phyloP scores from a whole-genome alignment of 805 yeast genomes.

The Saccharomycopsis lassenensis region DNA sequence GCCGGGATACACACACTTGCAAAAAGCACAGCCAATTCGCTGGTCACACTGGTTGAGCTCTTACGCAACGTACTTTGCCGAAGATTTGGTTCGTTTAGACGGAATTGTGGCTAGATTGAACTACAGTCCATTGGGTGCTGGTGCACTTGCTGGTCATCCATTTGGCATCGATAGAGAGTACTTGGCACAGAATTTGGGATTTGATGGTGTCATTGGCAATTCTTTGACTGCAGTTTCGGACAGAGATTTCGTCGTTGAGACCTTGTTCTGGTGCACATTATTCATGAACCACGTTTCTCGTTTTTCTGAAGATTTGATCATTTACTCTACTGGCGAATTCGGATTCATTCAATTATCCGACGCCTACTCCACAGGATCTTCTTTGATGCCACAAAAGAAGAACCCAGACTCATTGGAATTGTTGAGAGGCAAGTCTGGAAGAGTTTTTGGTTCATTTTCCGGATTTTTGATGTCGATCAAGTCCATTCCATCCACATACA shows the following conservation, averaged over 20 bases:
- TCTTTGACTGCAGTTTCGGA: conserved; percentile 95
- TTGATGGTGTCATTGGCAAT: conserved; percentile 82
- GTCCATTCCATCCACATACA: conserved; percentile 96
- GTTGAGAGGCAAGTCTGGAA: conserved; percentile 92
- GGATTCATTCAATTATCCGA: conserved; percentile 90
- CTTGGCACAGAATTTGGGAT: conserved; percentile 71
- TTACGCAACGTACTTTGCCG: conserved; percentile 89
- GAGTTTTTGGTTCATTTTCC: conserved; percentile 89
- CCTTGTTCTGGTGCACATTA: conserved; percentile 89
- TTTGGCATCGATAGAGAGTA: conserved; percentile 96
- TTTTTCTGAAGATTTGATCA: conserved; percentile 87
- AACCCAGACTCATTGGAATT: conserved; percentile 95
- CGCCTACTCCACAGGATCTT: conserved; percentile 97
- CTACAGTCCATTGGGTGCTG: conserved; percentile 87
- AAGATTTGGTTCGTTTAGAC: conserved; percentile 75
- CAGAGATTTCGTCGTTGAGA: conserved; percentile 93
- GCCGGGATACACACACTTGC: conserved; percentile 99
- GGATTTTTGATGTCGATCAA: conserved; percentile 95
- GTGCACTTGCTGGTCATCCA: conserved; percentile 99
- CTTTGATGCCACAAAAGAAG: conserved; percentile 98
- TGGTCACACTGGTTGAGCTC: conserved; percentile 97
- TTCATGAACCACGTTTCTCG: conserved; percentile 95
- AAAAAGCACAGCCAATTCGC: conserved; percentile 98
- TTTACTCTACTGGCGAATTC: conserved; percentile 96
- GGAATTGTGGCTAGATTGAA: conserved; percentile 79